Evolutionary conservation across 2,329 filamentous ascomycete species (phyloP), one percentile per base, ranked within the genome.

Genomic region (Botrytis porri): DNA sequence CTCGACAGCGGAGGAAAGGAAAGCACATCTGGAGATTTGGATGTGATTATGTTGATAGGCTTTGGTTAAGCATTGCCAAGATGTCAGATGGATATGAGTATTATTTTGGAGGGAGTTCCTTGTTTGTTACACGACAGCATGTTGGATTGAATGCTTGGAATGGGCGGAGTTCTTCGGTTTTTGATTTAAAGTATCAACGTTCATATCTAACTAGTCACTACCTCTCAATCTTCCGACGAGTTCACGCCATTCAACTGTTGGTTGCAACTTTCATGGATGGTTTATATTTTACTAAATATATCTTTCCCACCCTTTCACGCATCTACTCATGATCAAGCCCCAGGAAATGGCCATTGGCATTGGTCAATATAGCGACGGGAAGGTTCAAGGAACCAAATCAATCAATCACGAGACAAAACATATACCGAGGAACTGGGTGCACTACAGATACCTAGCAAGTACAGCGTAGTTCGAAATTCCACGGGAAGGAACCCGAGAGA

Each of bases 381-480:
- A 29, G 61, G 37, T 43, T 43, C 43, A 66, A 51, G 43, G 45
- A 66, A 51, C 43, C 37, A 20, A 29, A 41, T 12, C 32, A 66
- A 10, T 54, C 45, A 39, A 67, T 41, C 45, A 67, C 32, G 12
- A 12, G 32, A 67, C 7, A 18, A 54, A 67, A 4, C 18, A 22
- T 3, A 7, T 67, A 67, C 64, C 64, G 45, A 67, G 35, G 64
- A 41, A 67, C 45, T 39, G 64, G 64, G 54, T 67, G n/a, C 45
- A 54, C 64, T 66, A 39, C n/a, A 29, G 51, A 29, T 29, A 57
- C 51, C 51, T 29, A 57, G 51, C n/a, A 29, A 29, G 51, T 18
- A 57, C 51, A 18, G 51, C 8, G 51, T 32, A 57, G 14, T n/a
- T 51, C 25, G 8, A 65, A n/a, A 66, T n/a, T 66, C 3, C 32